A percentile compares a stretch with the other conserved stretches of the same genome.
These are phyloP conservation scores for Lumnitzera littorea DNA, from an alignment of 345 rosid species.

Conservation along the genomic window DNA sequence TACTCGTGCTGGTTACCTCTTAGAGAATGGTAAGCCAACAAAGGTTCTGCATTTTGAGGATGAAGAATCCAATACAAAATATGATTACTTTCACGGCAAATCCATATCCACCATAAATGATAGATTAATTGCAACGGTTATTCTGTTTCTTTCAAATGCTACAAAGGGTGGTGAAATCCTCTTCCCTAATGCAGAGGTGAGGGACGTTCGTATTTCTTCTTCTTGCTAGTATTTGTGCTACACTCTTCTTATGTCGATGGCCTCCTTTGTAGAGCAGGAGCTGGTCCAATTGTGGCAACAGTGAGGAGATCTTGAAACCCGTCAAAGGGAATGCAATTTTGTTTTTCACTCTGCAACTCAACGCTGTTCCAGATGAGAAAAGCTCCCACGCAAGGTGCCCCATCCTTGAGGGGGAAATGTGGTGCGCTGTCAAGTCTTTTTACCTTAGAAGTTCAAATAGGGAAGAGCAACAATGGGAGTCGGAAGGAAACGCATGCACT, in stretches of 20 bases:
- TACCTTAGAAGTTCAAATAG: slow-evolving; percentile 25
- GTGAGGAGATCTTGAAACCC: slow-evolving; percentile 43
- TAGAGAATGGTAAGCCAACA: slow-evolving; percentile 56
- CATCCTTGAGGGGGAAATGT: slow-evolving; percentile 57
- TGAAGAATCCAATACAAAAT: slow-evolving; percentile 35
- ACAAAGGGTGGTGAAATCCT: slow-evolving; percentile 65
- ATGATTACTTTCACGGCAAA: slow-evolving; percentile 46
- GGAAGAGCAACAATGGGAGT: slow-evolving; percentile 10
- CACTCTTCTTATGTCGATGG: background rate
- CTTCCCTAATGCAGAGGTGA: slow-evolving; percentile 65
- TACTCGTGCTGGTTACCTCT: background rate
- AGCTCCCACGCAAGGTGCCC: slow-evolving; percentile 82
- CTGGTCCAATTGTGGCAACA: slow-evolving; percentile 54
- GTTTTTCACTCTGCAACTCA: slow-evolving; percentile 56
- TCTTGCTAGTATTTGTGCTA: background rate
- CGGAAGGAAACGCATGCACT: slow-evolving; percentile 38
- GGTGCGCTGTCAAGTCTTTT: slow-evolving; percentile 63
- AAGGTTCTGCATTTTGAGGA: slow-evolving; percentile 35
- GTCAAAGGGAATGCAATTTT: slow-evolving; percentile 70
- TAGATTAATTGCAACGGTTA: slow-evolving; percentile 56
- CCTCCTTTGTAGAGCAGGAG: slow-evolving; percentile 35
- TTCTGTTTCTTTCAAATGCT: slow-evolving; percentile 73
- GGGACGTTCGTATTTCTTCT: slow-evolving; percentile 5
- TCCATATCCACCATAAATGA: slow-evolving; percentile 20
- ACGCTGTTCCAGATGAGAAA: slow-evolving; percentile 44